Conservation (phyloP, 306 rosid species). For the Lathyrus tuberosus region DNA sequence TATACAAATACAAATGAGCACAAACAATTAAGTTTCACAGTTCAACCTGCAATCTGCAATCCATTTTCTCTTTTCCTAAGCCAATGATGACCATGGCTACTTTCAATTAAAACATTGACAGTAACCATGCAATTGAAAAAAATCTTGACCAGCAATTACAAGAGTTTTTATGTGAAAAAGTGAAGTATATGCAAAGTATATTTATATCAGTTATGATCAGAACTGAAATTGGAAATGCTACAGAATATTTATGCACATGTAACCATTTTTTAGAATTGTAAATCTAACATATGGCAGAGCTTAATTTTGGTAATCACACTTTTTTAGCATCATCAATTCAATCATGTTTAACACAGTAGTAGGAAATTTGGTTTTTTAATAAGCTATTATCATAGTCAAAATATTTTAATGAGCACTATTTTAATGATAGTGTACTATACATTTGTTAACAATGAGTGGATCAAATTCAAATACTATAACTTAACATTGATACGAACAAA, state of each 20-base stretch:
- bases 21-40: background rate
- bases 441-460: background rate
- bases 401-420: background rate
- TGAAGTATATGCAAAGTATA: slow-evolving; percentile 5
- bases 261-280: slow-evolving; percentile 5
- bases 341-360: background rate
- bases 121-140: background rate
- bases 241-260: background rate
- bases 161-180: background rate
- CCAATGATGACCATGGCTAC: background rate
- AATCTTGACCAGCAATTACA: background rate
- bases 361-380: slow-evolving; percentile 8
- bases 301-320: background rate
- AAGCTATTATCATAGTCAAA: slow-evolving; percentile 2
- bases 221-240: slow-evolving; percentile 17
- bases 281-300: slow-evolving; percentile 5
- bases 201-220: background rate
- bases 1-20: background rate
- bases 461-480: slow-evolving; percentile 30
- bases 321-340: slow-evolving; percentile 1
- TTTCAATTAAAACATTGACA: slow-evolving; percentile 1
- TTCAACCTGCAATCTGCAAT: slow-evolving; percentile 14
- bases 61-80: slow-evolving; percentile 2
- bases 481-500: slow-evolving; percentile 12
- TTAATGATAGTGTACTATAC: background rate